Evolutionary conservation across 2,329 filamentous ascomycete genomes (phyloP).

Genomic region (Microdochium paspali): DNA sequence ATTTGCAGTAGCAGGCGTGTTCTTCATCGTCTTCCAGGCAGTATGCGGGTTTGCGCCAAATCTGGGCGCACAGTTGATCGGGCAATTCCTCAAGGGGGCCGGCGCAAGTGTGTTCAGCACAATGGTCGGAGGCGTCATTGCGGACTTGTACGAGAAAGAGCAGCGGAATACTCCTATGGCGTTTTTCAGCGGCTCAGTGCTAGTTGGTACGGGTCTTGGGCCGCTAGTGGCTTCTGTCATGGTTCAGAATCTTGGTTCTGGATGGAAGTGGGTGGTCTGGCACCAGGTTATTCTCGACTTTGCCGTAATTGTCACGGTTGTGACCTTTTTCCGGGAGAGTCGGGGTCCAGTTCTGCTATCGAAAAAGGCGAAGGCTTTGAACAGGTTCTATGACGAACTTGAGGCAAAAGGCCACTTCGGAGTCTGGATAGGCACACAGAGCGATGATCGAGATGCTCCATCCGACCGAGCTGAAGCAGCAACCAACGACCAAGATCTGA

Average conservation of each 20-base stretch:
- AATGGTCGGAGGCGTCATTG: slow-evolving; percentile 86
- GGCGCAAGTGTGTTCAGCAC: slow-evolving; percentile 73
- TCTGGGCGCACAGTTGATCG: slow-evolving; percentile 64
- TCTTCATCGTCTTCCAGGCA: slow-evolving; percentile 64
- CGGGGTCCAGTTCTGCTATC: slow-evolving; percentile 71
- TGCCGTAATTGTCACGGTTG: slow-evolving; percentile 53
- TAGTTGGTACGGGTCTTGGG: slow-evolving; percentile 72
- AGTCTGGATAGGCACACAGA: slow-evolving; percentile 20
- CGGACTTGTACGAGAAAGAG: slow-evolving; percentile 71
- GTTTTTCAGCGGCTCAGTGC: slow-evolving; percentile 68
- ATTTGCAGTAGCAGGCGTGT: slow-evolving; percentile 61
- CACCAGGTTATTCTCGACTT: slow-evolving; percentile 66
- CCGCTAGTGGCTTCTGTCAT: slow-evolving; percentile 66
- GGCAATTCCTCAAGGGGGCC: slow-evolving; percentile 68
- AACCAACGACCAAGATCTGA: slow-evolving; percentile 7
- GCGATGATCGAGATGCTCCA: background rate
- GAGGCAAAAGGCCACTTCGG: slow-evolving; percentile 55
- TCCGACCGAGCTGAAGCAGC: background rate
- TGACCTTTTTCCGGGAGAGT: slow-evolving; percentile 70
- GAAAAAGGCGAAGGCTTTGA: slow-evolving; percentile 63
- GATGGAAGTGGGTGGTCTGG: slow-evolving; percentile 86
- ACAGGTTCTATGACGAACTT: slow-evolving; percentile 67
- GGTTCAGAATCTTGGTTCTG: slow-evolving; percentile 30
- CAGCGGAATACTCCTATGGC: slow-evolving; percentile 86
- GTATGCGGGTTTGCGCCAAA: slow-evolving; percentile 63